phyloP scores from a whole-genome alignment of 257 asterid genomes.

The Jasminum sambac region DNA sequence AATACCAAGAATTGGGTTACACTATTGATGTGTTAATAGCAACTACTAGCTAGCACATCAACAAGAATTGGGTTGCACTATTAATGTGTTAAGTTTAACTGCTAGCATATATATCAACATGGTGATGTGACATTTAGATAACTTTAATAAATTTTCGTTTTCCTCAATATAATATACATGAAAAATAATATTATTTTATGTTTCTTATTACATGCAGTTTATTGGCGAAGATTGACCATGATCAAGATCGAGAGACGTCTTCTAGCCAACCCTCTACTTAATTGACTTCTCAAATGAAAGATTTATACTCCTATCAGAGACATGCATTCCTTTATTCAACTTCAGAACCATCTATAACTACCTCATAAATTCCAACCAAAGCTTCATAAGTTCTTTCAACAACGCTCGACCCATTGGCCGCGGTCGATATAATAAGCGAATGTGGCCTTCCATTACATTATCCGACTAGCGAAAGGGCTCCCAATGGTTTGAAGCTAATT shows the following conservation, averaged over 20 bases:
- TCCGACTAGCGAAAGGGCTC: constrained; percentile 70
- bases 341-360: constrained; percentile 45
- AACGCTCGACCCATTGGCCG: constrained; percentile 63
- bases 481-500: constrained; percentile 16
- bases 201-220: constrained; percentile 38
- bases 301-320: constrained; percentile 64
- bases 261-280: constrained; percentile 71
- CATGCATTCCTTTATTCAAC: constrained; percentile 56
- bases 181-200: no score
- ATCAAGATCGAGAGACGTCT: constrained; percentile 72
- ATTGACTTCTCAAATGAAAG: constrained; percentile 62
- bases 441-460: constrained; percentile 50
- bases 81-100: no score
- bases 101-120: no score
- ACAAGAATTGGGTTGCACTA: no score
- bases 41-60: no score
- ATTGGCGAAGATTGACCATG: constrained; percentile 77
- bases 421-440: constrained; percentile 65
- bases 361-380: constrained; percentile 35
- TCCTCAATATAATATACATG: no score
- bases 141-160: no score
- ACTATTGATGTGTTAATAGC: no score
- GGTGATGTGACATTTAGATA: no score
- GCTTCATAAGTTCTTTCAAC: constrained; percentile 57
- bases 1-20: no score